Percentiles rank a stretch among this genome's conserved stretches.
phyloP scores from a whole-genome alignment of 2,329 filamentous ascomycete species.

The Hirsutella minnesotensis region DNA sequence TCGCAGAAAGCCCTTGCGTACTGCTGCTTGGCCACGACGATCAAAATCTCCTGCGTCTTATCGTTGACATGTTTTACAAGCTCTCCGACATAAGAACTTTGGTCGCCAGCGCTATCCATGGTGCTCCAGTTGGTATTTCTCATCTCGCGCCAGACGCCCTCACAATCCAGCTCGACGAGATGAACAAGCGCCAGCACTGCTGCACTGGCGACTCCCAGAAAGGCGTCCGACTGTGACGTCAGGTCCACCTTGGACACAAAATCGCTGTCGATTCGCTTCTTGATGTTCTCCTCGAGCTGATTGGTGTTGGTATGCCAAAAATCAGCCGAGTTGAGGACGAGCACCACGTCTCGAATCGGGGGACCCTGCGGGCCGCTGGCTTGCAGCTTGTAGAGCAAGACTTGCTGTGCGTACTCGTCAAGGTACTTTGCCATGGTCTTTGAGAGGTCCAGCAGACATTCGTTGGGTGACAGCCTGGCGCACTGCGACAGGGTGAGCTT shows the following conservation, averaged over 20 bases:
- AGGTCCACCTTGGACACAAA: constrained; percentile 69
- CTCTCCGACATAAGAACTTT: constrained; percentile 83
- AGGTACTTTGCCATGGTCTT: constrained; percentile 84
- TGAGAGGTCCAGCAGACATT: constrained; percentile 71
- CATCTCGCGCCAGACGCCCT: constrained; percentile 93
- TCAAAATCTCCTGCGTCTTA: constrained; percentile 63
- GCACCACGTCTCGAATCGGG: constrained; percentile 61
- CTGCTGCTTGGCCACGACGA: constrained; percentile 74
- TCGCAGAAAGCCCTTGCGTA: constrained; percentile 93
- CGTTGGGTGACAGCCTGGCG: constrained; percentile 88
- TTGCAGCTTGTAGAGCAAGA: constrained; percentile 62
- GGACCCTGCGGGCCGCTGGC: constrained; percentile 39
- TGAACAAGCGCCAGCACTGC: constrained; percentile 76
- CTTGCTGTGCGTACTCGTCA: constrained; percentile 89
- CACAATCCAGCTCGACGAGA: constrained; percentile 70
- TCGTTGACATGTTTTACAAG: constrained; percentile 62
- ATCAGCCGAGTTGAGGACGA: constrained; percentile 91
- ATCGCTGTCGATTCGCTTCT: constrained; percentile 74
- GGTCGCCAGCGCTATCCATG: constrained; percentile 86
- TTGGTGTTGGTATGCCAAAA: constrained; percentile 93
- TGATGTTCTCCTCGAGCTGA: constrained; percentile 90
- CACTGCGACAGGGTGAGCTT: constrained; percentile 87
- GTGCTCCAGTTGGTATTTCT: constrained; percentile 89
- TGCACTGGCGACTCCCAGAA: constrained; percentile 86
- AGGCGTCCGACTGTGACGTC: constrained; percentile 86